These are phyloP conservation scores for Massariosphaeria phaeospora DNA, from an alignment of 495 filamentous ascomycete genomes.

Conservation along the genomic window DNA sequence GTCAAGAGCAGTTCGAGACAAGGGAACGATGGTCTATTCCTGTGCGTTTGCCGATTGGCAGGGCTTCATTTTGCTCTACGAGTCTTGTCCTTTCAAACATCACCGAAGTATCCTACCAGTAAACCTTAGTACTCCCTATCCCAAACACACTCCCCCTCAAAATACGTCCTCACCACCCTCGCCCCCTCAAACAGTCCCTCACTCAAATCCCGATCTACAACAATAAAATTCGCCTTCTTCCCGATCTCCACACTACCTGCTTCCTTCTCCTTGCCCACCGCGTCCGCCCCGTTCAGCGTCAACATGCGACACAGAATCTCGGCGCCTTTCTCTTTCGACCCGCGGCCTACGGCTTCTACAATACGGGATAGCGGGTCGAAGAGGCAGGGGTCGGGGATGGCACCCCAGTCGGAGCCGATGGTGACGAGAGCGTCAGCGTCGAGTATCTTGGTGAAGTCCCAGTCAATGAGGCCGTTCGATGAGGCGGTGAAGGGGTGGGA, in stretches of 20 bases:
- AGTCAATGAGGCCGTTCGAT: constrained; percentile 25
- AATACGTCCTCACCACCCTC: constrained; percentile 15
- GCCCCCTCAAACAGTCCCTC: constrained; percentile 24
- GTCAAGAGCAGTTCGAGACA: too few species aligned
- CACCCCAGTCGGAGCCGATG: constrained; percentile 26
- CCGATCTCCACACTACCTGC: constrained; percentile 51
- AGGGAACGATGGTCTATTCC: too few species aligned
- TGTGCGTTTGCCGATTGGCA: too few species aligned
- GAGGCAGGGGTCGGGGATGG: constrained; percentile 13
- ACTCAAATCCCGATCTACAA: constrained; percentile 29
- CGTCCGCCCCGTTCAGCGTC: constrained; percentile 42
- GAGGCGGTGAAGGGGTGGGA: constrained; percentile 18
- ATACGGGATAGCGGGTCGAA: constrained; percentile 2
- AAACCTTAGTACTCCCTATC: constrained; percentile 3
- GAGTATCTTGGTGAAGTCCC: constrained; percentile 23
- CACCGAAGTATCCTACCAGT: too few species aligned
- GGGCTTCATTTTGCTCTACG: too few species aligned
- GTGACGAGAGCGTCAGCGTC: constrained; percentile 17
- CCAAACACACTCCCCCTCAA: constrained; percentile 25
- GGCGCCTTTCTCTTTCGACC: constrained; percentile 17
- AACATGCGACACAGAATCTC: constrained; percentile 21
- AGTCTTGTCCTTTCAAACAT: too few species aligned
- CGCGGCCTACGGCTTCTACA: constrained; percentile 9
- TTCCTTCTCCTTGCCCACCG: constrained; percentile 45
- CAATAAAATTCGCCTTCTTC: constrained; percentile 54